These are phyloP conservation scores for Penicillium sp. DNA, from an alignment of 2,329 filamentous ascomycete species.

Conservation along the genomic window DNA sequence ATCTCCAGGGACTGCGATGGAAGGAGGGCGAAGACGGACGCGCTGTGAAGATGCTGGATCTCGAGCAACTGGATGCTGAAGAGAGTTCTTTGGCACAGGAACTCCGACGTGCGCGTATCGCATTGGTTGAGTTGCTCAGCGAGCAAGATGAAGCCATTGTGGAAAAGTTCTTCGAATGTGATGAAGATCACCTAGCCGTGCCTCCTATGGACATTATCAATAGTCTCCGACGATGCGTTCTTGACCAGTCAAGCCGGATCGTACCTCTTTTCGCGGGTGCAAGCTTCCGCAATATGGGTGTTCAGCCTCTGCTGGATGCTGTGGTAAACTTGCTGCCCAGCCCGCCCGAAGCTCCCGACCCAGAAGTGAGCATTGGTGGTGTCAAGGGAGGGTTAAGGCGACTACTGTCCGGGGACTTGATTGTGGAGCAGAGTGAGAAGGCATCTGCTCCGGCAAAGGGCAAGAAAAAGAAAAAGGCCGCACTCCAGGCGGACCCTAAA, in stretches of 20 bases:
- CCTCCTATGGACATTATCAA: constrained; percentile 67
- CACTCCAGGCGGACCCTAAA: constrained; percentile 51
- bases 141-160: constrained; percentile 87
- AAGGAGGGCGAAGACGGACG: constrained; percentile 68
- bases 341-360: constrained; percentile 76
- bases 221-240: constrained; percentile 73
- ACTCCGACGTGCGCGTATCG: constrained; percentile 73
- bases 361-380: constrained; percentile 71
- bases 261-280: constrained; percentile 90
- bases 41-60: constrained; percentile 58
- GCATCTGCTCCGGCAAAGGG: constrained; percentile 39
- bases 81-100: constrained; percentile 63
- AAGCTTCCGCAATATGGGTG: constrained; percentile 90
- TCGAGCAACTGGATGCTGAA: constrained; percentile 57
- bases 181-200: constrained; percentile 72
- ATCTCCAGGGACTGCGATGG: constrained; percentile 76
- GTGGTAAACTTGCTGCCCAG: constrained; percentile 85
- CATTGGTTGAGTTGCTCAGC: constrained; percentile 79
- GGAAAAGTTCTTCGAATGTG: constrained; percentile 77
- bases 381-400: constrained; percentile 58
- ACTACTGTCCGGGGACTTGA: constrained; percentile 52
- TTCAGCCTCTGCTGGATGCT: constrained; percentile 87
- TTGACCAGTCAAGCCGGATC: constrained; percentile 67
- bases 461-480: constrained; percentile 48
- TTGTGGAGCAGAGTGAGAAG: constrained; percentile 41